These are phyloP conservation scores for Achlya hypogyna DNA, from an alignment of 352 stramenopile species.

Conservation along the genomic window DNA sequence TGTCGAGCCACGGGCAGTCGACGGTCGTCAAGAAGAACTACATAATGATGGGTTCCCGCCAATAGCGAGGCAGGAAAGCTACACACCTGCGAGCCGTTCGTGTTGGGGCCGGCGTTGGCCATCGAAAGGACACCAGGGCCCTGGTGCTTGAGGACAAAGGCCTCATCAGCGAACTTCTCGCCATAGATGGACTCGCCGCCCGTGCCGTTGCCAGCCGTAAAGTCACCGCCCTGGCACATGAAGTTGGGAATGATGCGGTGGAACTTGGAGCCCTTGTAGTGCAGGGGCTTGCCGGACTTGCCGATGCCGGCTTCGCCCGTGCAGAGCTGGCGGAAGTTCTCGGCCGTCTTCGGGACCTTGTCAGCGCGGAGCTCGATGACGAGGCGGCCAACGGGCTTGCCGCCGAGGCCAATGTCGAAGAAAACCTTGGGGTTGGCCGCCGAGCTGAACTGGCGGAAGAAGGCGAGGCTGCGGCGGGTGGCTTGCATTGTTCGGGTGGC, in stretches of 20 bases:
- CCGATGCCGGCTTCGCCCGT: conserved; percentile 93
- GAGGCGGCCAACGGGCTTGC: conserved; percentile 71
- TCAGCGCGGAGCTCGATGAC: conserved; percentile 90
- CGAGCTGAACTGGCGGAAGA: conserved; percentile 45
- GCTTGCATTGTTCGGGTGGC: conserved; percentile 1
- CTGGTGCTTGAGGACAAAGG: conserved; percentile 91
- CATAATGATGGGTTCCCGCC: conserved; percentile 37
- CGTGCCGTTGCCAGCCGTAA: conserved; percentile 88
- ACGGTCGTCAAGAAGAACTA: conserved; percentile 97
- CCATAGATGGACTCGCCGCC: conserved; percentile 92
- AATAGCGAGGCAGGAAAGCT: background rate
- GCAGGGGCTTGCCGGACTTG: conserved; percentile 60
- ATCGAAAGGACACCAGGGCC: conserved; percentile 89
- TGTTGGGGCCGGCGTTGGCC: conserved; percentile 95
- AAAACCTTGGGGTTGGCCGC: conserved; percentile 87
- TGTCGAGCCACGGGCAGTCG: conserved; percentile 86
- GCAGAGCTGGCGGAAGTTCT: conserved; percentile 97
- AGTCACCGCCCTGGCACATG: conserved; percentile 96
- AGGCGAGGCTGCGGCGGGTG: background rate
- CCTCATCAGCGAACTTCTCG: conserved; percentile 92
- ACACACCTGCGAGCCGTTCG: conserved; percentile 87
- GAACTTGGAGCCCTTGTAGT: conserved; percentile 88
- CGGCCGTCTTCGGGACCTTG: conserved; percentile 95
- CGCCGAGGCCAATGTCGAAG: conserved; percentile 96
- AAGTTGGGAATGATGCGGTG: conserved; percentile 92